These are phyloP conservation scores for Pelargonium citronellum DNA, from an alignment of 441 rosid genomes.

Conservation along the genomic window DNA sequence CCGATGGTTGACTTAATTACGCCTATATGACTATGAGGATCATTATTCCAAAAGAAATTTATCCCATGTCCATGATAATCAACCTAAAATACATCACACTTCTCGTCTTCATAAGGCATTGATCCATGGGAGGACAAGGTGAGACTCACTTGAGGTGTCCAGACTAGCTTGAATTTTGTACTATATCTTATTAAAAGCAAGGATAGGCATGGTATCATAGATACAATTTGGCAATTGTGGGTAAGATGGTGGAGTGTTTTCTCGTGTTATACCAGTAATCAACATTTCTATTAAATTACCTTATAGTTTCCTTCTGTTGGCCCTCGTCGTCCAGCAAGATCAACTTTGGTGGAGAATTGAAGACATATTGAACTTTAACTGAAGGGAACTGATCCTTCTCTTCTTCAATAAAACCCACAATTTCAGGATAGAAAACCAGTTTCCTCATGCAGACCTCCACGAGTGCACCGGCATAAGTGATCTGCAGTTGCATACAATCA, in stretches of 20 bases:
- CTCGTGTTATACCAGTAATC: slow-evolving; percentile 1
- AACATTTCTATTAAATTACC: slow-evolving; percentile 37
- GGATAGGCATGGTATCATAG: neutral
- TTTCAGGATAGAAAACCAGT: slow-evolving; percentile 83
- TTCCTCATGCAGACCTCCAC: slow-evolving; percentile 89
- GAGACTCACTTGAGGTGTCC: too few species aligned
- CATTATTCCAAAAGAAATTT: too few species aligned
- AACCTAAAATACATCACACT: too few species aligned
- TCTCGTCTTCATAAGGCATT: too few species aligned
- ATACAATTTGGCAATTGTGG: too few species aligned
- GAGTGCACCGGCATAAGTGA: slow-evolving; percentile 72
- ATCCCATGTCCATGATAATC: too few species aligned
- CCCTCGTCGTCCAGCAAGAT: slow-evolving; percentile 73
- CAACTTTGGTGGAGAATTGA: slow-evolving; percentile 90
- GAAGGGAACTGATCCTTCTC: slow-evolving; percentile 71
- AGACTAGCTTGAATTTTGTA: too few species aligned
- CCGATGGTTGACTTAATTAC: too few species aligned
- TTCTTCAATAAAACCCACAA: slow-evolving; percentile 83
- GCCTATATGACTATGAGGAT: too few species aligned
- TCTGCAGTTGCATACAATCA: slow-evolving; percentile 30
- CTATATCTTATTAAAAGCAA: too few species aligned
- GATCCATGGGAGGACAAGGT: too few species aligned
- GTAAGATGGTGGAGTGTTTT: neutral
- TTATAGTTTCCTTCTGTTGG: slow-evolving; percentile 68
- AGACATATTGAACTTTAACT: slow-evolving; percentile 60